A percentile compares a stretch with the other conserved stretches of the same genome.
These are phyloP conservation scores for Acrocalymma vagum DNA, from an alignment of 2,329 filamentous ascomycete species.

Conservation along the genomic window DNA sequence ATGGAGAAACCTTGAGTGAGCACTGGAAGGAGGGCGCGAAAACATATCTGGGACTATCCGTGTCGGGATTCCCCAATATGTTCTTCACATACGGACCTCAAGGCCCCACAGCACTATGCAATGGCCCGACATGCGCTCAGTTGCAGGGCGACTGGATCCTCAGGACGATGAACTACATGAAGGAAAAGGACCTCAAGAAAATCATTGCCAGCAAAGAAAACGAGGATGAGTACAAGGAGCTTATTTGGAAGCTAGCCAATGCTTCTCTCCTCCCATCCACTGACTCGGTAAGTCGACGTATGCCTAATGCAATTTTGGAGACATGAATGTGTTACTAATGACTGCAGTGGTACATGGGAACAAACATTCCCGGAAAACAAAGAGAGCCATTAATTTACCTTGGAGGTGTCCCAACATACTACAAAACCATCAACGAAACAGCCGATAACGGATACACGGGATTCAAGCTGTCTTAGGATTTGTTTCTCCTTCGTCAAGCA, in stretches of 20 bases:
- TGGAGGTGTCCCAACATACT: slow-evolving; percentile 39
- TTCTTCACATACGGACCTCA: slow-evolving; percentile 62
- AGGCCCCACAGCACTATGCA: slow-evolving; percentile 64
- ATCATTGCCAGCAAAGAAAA: slow-evolving; percentile 60
- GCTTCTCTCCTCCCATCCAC: slow-evolving; percentile 59
- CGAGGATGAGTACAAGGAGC: slow-evolving; percentile 59
- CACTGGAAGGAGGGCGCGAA: slow-evolving; percentile 23
- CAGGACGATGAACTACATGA: slow-evolving; percentile 60
- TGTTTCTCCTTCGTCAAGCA: no score
- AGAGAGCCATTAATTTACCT: slow-evolving; percentile 62
- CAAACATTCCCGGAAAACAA: slow-evolving; percentile 62
- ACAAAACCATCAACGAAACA: slow-evolving; percentile 23
- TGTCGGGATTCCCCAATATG: slow-evolving; percentile 55
- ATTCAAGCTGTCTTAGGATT: slow-evolving; percentile 20
- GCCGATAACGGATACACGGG: slow-evolving; percentile 24
- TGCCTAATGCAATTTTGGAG: not conserved
- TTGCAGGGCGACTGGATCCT: slow-evolving; percentile 66
- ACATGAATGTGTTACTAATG: not conserved
- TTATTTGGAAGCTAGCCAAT: slow-evolving; percentile 58
- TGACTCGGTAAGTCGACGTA: slow-evolving; percentile 38
- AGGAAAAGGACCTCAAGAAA: slow-evolving; percentile 56
- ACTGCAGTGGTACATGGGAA: slow-evolving; percentile 63
- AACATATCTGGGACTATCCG: slow-evolving; percentile 51
- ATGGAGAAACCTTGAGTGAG: slow-evolving; percentile 28
- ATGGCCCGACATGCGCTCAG: slow-evolving; percentile 64